Evolutionary conservation across 1,284 basidiomycete genomes (phyloP).

Genomic region (Ceratobasidium sp.): DNA sequence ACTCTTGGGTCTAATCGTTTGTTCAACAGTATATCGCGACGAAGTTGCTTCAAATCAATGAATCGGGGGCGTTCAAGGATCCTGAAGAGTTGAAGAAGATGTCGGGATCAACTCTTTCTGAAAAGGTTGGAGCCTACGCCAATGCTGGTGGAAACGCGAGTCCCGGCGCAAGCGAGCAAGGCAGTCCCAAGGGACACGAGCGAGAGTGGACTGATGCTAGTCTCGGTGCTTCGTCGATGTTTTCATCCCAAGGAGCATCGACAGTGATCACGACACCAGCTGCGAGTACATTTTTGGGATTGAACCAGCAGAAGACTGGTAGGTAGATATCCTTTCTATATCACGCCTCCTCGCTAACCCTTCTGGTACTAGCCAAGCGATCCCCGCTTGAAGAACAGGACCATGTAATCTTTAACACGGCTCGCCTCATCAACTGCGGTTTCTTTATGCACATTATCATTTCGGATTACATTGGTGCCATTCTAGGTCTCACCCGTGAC

Average conservation of each 20-base stretch:
- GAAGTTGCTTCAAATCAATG: conserved; percentile 72
- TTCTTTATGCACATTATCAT: conserved; percentile 75
- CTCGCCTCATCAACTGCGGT: conserved; percentile 75
- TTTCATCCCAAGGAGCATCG: conserved; percentile 48
- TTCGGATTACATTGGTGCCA: conserved; percentile 68
- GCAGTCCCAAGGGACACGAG: conserved; percentile 20
- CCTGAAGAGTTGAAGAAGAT: conserved; percentile 39
- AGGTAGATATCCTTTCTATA: not conserved
- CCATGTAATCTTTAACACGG: conserved; percentile 77
- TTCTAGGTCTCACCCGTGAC: conserved; percentile 69
- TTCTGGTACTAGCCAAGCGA: conserved; percentile 45
- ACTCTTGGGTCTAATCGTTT: not conserved
- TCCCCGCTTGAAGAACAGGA: conserved; percentile 59
- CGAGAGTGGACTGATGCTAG: conserved; percentile 44
- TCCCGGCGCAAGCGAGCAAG: conserved; percentile 41
- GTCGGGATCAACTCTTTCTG: conserved; percentile 2
- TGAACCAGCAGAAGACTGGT: not conserved
- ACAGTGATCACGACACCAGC: conserved; percentile 44
- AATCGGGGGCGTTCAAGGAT: conserved; percentile 51
- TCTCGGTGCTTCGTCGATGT: conserved; percentile 38
- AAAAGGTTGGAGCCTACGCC: conserved; percentile 42
- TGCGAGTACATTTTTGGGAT: conserved; percentile 2
- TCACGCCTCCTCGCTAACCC: not conserved
- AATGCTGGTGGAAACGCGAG: conserved; percentile 50
- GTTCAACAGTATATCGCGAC: conserved; percentile 65